Conservation (phyloP, 768 basidiomycete genomes). For the Crucibulum laeve region DNA sequence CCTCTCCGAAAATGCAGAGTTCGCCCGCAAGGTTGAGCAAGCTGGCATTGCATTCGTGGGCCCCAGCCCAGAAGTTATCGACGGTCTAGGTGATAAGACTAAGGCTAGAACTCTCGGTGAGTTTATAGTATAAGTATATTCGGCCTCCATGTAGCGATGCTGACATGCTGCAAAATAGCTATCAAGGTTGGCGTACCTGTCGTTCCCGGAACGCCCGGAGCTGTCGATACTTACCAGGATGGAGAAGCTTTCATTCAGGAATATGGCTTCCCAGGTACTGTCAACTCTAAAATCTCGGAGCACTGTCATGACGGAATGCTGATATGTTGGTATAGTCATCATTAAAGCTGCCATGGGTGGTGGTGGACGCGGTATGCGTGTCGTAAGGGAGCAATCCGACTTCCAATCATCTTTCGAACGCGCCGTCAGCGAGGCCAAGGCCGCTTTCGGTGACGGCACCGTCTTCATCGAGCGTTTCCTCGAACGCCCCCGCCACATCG, state of each 20-base stretch:
- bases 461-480: constrained; percentile 99
- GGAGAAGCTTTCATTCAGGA: constrained; percentile 90
- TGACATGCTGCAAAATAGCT: constrained; percentile 38
- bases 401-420: constrained; percentile 89
- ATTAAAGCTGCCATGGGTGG: constrained; percentile 99
- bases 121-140: constrained; percentile 10
- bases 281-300: constrained; percentile 9
- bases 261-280: constrained; percentile 87
- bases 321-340: constrained; percentile 55
- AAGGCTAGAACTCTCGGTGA: constrained; percentile 88
- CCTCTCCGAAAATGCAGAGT: constrained; percentile 93
- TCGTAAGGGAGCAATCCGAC: constrained; percentile 89
- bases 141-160: no score
- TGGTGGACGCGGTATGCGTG: constrained; percentile 98
- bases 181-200: constrained; percentile 91
- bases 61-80: constrained; percentile 93
- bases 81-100: constrained; percentile 97
- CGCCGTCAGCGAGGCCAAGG: constrained; percentile 91
- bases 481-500: constrained; percentile 95
- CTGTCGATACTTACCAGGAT: constrained; percentile 75
- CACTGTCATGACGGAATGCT: not conserved
- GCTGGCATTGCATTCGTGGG: constrained; percentile 97
- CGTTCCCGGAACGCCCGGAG: constrained; percentile 97
- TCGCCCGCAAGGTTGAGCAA: constrained; percentile 97
- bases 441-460: constrained; percentile 97